Conservation (phyloP, 2,329 filamentous ascomycete genomes). For the Ophiostoma novo-ulmi region DNA sequence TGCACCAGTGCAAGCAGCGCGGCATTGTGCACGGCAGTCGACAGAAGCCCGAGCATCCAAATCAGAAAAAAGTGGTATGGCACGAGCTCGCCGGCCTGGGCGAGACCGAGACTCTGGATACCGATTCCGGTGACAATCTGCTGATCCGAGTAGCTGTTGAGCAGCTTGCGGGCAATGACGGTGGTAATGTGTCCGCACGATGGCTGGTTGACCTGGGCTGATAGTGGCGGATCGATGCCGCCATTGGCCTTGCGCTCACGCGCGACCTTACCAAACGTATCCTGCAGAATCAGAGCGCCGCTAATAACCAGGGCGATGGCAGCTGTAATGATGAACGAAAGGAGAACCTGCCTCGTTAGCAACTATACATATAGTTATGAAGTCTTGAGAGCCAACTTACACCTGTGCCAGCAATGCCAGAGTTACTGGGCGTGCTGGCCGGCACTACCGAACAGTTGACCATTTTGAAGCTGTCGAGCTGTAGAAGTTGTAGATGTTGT, state of each 20-base stretch:
- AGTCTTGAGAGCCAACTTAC: slow-evolving; percentile 37
- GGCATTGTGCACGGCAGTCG: slow-evolving; percentile 61
- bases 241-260: slow-evolving; percentile 33
- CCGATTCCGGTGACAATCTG: slow-evolving; percentile 65
- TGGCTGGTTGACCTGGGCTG: slow-evolving; percentile 23
- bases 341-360: slow-evolving; percentile 45
- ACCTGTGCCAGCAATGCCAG: slow-evolving; percentile 53
- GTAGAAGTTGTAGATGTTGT: background rate
- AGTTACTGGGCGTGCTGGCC: slow-evolving; percentile 44
- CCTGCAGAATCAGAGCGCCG: slow-evolving; percentile 52
- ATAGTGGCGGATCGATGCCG: slow-evolving; percentile 31
- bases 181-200: background rate
- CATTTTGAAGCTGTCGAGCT: slow-evolving; percentile 18
- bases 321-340: slow-evolving; percentile 63
- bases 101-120: slow-evolving; percentile 60
- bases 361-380: background rate
- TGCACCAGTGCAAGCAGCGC: slow-evolving; percentile 60
- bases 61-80: slow-evolving; percentile 68
- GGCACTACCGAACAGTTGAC: slow-evolving; percentile 44
- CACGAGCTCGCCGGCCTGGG: slow-evolving; percentile 53
- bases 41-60: slow-evolving; percentile 61
- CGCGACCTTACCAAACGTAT: slow-evolving; percentile 35
- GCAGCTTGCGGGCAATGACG: slow-evolving; percentile 56
- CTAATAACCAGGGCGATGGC: slow-evolving; percentile 51
- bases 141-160: slow-evolving; percentile 62